phyloP scores from a whole-genome alignment of 2,329 filamentous ascomycete genomes.

The Rutstroemia sydowiana region DNA sequence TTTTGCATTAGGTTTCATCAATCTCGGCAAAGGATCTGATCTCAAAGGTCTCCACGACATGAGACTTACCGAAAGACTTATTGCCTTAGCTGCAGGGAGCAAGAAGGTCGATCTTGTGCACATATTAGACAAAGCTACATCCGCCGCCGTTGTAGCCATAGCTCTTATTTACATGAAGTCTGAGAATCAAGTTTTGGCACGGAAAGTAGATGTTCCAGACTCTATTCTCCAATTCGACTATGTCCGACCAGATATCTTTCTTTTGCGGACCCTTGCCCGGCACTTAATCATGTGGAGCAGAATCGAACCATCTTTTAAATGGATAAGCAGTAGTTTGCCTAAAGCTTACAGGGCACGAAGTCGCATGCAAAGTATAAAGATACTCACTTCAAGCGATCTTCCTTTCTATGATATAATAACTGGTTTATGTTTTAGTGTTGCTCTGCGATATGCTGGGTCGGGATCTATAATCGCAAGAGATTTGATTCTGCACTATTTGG shows the following conservation, averaged over 20 bases:
- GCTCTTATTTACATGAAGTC: slow-evolving; percentile 97
- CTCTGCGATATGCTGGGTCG: slow-evolving; percentile 67
- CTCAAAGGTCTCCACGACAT: slow-evolving; percentile 88
- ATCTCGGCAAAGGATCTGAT: slow-evolving; percentile 83
- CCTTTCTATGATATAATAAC: slow-evolving; percentile 89
- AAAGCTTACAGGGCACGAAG: slow-evolving; percentile 56
- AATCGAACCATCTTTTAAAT: slow-evolving; percentile 65
- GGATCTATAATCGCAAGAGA: slow-evolving; percentile 66
- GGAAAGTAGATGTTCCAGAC: slow-evolving; percentile 88
- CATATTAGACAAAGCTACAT: slow-evolving; percentile 83
- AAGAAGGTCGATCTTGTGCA: slow-evolving; percentile 91
- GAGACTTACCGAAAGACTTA: slow-evolving; percentile 80
- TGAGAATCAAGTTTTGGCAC: slow-evolving; percentile 75
- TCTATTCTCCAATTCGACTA: slow-evolving; percentile 91
- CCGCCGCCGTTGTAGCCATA: slow-evolving; percentile 86
- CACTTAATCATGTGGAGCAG: slow-evolving; percentile 90
- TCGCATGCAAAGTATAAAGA: slow-evolving; percentile 50
- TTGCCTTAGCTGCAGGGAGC: slow-evolving; percentile 77
- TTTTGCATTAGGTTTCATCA: slow-evolving; percentile 89
- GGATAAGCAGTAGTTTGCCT: slow-evolving; percentile 72
- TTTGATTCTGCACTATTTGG: slow-evolving; percentile 74
- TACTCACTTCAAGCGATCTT: slow-evolving; percentile 73
- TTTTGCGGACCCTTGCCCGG: slow-evolving; percentile 80
- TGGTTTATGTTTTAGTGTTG: slow-evolving; percentile 77
- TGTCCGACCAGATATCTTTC: slow-evolving; percentile 83